phyloP scores from a whole-genome alignment of 2,329 filamentous ascomycete species.

The Aureobasidium sp. region DNA sequence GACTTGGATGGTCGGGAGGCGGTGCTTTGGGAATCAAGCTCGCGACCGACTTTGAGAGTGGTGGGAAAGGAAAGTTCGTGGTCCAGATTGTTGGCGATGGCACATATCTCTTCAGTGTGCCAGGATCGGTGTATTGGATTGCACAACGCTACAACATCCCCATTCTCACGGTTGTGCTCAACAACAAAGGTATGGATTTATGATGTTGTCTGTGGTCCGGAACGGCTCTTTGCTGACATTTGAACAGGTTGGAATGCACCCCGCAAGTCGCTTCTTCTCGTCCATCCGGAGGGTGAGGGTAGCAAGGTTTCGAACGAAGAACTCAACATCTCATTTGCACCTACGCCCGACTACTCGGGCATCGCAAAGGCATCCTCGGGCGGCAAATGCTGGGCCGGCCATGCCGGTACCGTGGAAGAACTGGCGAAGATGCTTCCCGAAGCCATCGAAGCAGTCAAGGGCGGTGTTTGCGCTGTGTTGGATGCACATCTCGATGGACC shows the following conservation, averaged over 20 bases:
- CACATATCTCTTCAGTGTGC: constrained; percentile 57
- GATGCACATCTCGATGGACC: constrained; percentile 52
- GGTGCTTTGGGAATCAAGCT: constrained; percentile 68
- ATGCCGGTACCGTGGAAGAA: constrained; percentile 48
- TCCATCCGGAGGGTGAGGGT: constrained; percentile 56
- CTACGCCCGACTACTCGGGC: constrained; percentile 57
- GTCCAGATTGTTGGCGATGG: constrained; percentile 60
- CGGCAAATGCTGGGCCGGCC: constrained; percentile 52
- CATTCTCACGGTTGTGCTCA: constrained; percentile 56
- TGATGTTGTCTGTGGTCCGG: neutral
- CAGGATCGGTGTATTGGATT: constrained; percentile 61
- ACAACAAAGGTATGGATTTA: constrained; percentile 47
- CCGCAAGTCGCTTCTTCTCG: constrained; percentile 50
- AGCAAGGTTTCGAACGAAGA: constrained; percentile 54
- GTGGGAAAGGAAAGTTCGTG: constrained; percentile 48
- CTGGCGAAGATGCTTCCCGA: constrained; percentile 45
- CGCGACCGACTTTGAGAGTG: constrained; percentile 47
- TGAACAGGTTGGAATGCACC: constrained; percentile 57
- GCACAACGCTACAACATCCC: constrained; percentile 56
- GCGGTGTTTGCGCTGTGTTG: constrained; percentile 51
- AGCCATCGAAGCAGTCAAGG: constrained; percentile 50
- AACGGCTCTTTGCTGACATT: neutral
- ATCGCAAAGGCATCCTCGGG: constrained; percentile 59
- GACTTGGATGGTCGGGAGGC: constrained; percentile 72
- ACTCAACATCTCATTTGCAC: constrained; percentile 57